Evolutionary conservation across 164 flowering plant species (phyloP).

Genomic region (Tetrastigma voinierianum): DNA sequence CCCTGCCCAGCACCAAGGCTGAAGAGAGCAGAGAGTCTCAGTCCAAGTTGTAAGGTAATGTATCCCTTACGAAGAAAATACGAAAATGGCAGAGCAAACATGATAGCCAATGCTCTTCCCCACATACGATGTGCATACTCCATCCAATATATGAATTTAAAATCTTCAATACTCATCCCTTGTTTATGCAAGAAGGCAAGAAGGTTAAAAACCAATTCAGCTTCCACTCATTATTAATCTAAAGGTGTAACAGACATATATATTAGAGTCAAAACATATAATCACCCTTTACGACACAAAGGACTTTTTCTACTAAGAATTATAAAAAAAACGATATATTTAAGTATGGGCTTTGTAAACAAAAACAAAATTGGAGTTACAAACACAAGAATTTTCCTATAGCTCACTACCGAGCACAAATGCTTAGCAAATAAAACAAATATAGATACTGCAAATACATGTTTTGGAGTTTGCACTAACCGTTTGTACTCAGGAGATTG

Average conservation of each 20-base stretch:
- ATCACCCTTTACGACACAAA: background rate
- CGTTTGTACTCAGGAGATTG: conserved; percentile 90
- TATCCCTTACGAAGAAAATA: conserved; percentile 86
- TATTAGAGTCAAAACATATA: background rate
- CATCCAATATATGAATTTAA: conserved; percentile 98
- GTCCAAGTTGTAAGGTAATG: conserved; percentile 70
- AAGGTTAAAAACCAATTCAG: background rate
- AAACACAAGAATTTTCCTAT: background rate
- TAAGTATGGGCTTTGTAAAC: too few relatives aligned
- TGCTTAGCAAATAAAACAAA: background rate
- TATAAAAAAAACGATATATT: too few relatives aligned
- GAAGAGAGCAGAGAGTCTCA: conserved; percentile 81
- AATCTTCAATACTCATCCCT: conserved; percentile 88
- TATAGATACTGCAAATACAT: background rate
- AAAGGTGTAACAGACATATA: background rate
- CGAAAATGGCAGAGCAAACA: conserved; percentile 87
- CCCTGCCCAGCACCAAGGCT: conserved; percentile 99
- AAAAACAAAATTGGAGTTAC: background rate
- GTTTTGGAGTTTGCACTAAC: conserved; percentile 38
- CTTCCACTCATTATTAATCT: background rate
- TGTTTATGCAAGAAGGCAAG: conserved; percentile 54
- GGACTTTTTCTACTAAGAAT: background rate
- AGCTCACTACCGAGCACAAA: background rate
- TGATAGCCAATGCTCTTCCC: conserved; percentile 90
- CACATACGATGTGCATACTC: conserved; percentile 99